phyloP scores from a whole-genome alignment of 1,284 basidiomycete species.

The Rhodofomes roseus region DNA sequence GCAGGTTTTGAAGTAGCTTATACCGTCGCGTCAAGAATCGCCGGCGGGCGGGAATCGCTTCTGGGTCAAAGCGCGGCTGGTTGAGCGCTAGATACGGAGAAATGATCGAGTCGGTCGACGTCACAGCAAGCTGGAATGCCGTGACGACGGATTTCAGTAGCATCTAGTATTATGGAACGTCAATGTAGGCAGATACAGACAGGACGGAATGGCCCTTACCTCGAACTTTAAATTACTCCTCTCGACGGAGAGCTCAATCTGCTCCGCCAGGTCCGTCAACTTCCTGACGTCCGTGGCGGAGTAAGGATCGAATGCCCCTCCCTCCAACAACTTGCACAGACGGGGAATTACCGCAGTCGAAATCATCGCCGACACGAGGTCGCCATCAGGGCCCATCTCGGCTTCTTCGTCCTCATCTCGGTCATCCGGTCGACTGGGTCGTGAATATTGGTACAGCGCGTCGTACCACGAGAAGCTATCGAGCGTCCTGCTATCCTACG shows the following conservation, averaged over 20 bases:
- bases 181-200: neutral
- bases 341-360: constrained; percentile 80
- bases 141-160: constrained; percentile 62
- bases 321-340: constrained; percentile 65
- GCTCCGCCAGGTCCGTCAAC: constrained; percentile 74
- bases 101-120: constrained; percentile 43
- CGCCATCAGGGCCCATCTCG: constrained; percentile 77
- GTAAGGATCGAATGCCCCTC: constrained; percentile 80
- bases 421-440: constrained; percentile 36
- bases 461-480: constrained; percentile 86
- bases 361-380: constrained; percentile 87
- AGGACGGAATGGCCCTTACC: constrained; percentile 39
- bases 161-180: constrained; percentile 36
- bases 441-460: constrained; percentile 75
- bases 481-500: constrained; percentile 54
- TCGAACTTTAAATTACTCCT: constrained; percentile 65
- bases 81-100: constrained; percentile 37
- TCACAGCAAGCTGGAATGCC: constrained; percentile 57
- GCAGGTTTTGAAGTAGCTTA: constrained; percentile 72
- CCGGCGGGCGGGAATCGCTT: constrained; percentile 66
- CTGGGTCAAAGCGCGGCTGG: constrained; percentile 68
- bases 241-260: constrained; percentile 78
- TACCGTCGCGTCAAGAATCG: constrained; percentile 66
- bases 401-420: constrained; percentile 41
- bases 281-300: constrained; percentile 64